phyloP scores from a whole-genome alignment of 2,329 filamentous ascomycete genomes.

The Fusarium protoensiforme region DNA sequence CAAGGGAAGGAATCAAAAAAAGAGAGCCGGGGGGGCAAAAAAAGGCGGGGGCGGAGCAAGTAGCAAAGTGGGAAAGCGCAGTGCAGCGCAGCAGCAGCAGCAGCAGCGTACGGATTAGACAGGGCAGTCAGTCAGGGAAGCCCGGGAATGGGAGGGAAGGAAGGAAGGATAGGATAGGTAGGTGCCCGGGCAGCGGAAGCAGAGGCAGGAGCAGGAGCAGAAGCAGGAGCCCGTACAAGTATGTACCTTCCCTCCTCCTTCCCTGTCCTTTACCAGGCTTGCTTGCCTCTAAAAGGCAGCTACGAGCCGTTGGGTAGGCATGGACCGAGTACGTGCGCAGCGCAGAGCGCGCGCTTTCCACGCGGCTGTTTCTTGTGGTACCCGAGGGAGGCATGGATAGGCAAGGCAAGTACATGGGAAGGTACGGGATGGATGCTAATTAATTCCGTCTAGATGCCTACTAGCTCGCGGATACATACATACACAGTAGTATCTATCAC shows the following conservation, averaged over 20 bases:
- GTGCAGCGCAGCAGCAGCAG: background rate
- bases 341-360: slow-evolving; percentile 21
- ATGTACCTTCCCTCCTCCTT: slow-evolving; percentile 12
- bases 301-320: slow-evolving; percentile 26
- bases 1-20: slow-evolving; percentile 35
- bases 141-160: background rate
- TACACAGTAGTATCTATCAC: too few relatives aligned
- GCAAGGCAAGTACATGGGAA: background rate
- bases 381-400: background rate
- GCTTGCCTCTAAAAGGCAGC: slow-evolving; percentile 35
- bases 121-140: background rate
- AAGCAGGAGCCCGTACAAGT: slow-evolving; percentile 4
- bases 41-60: slow-evolving; percentile 44
- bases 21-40: slow-evolving; percentile 26
- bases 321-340: slow-evolving; percentile 19
- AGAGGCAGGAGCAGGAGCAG: too few relatives aligned
- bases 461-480: background rate
- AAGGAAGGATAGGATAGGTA: background rate
- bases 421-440: background rate
- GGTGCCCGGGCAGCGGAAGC: background rate
- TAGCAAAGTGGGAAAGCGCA: slow-evolving; percentile 20
- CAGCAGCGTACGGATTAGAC: background rate
- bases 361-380: slow-evolving; percentile 25
- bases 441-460: background rate
- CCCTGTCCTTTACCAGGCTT: slow-evolving; percentile 21